Evolutionary conservation across 495 filamentous ascomycete species (phyloP).

Genomic region (Aspergillus homomorphus): DNA sequence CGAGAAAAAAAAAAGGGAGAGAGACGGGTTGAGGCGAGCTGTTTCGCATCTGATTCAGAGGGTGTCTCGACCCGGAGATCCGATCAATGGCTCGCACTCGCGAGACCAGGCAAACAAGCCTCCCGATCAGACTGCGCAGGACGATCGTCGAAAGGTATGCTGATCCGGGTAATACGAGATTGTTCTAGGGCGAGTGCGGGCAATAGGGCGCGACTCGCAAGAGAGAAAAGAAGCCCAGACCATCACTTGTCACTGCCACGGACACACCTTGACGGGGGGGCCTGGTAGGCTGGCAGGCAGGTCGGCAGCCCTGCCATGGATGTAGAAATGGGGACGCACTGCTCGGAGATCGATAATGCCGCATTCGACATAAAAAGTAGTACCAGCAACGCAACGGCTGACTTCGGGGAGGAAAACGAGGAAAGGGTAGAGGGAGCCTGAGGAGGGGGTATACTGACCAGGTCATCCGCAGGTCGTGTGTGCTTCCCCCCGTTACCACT

Average conservation of each 20-base stretch:
- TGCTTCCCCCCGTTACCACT: not conserved
- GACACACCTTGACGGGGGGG: not conserved
- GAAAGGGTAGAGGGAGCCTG: not conserved
- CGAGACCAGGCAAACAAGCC: not conserved
- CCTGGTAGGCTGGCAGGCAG: no score
- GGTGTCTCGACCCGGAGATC: not conserved
- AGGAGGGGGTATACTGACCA: not conserved
- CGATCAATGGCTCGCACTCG: not conserved
- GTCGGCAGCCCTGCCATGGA: not conserved
- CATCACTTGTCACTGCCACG: not conserved
- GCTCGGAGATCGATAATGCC: not conserved
- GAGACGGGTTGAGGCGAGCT: no score
- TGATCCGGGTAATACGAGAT: constrained; percentile 9
- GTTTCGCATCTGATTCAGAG: not conserved
- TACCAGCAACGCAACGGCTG: not conserved
- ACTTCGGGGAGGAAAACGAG: not conserved
- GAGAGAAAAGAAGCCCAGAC: not conserved
- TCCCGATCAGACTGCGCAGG: not conserved
- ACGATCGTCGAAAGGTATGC: constrained; percentile 2
- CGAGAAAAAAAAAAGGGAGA: no score
- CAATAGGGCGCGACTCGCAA: no score
- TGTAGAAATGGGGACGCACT: not conserved
- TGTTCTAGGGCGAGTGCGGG: not conserved
- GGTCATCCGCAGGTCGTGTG: not conserved
- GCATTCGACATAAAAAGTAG: not conserved